Conservation (phyloP, 345 rosid species). For the Camelina hispida region DNA sequence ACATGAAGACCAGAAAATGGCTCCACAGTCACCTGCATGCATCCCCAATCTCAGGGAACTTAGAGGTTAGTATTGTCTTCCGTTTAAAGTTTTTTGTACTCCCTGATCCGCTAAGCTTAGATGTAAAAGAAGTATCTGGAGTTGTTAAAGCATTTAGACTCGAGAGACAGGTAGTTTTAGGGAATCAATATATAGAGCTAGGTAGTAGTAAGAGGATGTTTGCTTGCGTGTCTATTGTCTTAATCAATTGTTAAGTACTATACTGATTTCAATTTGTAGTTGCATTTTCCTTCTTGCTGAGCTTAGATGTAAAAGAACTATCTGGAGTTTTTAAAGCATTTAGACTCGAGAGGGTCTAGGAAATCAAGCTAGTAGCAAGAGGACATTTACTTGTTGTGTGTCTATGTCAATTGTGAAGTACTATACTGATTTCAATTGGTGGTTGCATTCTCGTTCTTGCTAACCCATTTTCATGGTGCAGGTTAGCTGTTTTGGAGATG, state of each 20-base stretch:
- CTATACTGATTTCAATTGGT: background rate
- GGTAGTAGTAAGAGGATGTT: background rate
- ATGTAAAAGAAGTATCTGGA: background rate
- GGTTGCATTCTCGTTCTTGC: background rate
- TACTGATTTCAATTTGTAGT: background rate
- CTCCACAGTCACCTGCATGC: constrained; percentile 94
- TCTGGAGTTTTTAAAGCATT: constrained; percentile 2
- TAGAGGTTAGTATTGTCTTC: constrained; percentile 63
- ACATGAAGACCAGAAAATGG: constrained; percentile 95
- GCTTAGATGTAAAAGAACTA: background rate
- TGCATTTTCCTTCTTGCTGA: background rate
- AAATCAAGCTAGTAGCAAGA: background rate
- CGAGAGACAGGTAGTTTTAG: background rate
- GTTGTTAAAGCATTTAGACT: background rate
- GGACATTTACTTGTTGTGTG: background rate
- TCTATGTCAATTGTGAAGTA: constrained; percentile 14
- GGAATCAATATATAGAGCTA: background rate
- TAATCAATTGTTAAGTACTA: constrained; percentile 6
- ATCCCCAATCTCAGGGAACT: constrained; percentile 94
- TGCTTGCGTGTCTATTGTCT: background rate
- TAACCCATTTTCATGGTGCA: constrained; percentile 37
- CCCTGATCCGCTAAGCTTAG: constrained; percentile 2
- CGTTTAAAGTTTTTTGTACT: background rate
- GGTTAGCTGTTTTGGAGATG: constrained; percentile 99
- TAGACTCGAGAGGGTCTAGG: background rate